Evolutionary conservation across 345 rosid genomes (phyloP).

Genomic region (Populus ilicifolia): DNA sequence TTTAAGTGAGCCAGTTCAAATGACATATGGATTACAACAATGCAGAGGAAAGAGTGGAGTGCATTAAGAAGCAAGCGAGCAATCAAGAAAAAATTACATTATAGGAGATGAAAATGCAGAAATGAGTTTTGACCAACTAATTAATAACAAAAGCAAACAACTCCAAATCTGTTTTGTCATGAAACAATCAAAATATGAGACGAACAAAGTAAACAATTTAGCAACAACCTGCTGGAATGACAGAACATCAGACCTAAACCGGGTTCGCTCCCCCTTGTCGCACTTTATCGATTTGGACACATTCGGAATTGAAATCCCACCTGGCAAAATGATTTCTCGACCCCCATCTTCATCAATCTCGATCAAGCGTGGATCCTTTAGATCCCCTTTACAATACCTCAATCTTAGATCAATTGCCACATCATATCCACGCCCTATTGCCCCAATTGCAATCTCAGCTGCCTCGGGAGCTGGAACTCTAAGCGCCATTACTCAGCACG

Average conservation of each 20-base stretch:
- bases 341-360: conserved; percentile 59
- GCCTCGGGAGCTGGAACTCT: conserved; percentile 67
- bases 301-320: conserved; percentile 68
- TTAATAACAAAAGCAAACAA: neutral
- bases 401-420: conserved; percentile 65
- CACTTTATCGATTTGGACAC: conserved; percentile 86
- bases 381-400: conserved; percentile 70
- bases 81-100: neutral
- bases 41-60: neutral
- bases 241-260: conserved; percentile 79
- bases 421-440: conserved; percentile 91
- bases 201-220: neutral
- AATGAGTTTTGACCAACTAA: neutral
- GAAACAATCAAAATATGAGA: neutral
- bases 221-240: conserved; percentile 77
- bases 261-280: conserved; percentile 86
- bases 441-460: conserved; percentile 78
- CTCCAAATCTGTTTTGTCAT: neutral
- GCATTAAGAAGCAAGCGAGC: neutral
- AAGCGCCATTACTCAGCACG: conserved; percentile 63
- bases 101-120: neutral
- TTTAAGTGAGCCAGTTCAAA: neutral
- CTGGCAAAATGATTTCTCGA: conserved; percentile 68
- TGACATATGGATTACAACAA: neutral
- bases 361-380: conserved; percentile 49